Conservation (phyloP, 495 filamentous ascomycete species). For the Parachaetomium inaequale region DNA sequence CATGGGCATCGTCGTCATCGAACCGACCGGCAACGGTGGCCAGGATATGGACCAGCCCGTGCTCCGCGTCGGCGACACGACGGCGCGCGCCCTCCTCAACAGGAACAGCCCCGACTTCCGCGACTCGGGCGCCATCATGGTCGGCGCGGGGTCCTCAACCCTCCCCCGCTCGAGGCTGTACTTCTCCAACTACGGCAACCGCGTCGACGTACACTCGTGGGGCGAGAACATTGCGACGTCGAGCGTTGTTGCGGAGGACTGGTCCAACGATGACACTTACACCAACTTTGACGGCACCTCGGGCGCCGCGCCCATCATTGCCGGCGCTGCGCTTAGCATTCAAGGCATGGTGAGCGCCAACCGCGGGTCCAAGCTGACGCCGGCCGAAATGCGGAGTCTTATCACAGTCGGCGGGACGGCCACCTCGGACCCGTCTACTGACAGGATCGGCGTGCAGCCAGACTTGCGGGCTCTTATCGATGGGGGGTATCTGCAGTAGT, state of each 20-base stretch:
- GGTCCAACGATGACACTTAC: background rate
- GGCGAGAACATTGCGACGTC: constrained; percentile 16
- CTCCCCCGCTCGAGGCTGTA: background rate
- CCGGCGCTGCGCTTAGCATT: constrained; percentile 10
- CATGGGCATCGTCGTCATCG: constrained; percentile 13
- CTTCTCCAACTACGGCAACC: constrained; percentile 11
- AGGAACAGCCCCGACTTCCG: constrained; percentile 1
- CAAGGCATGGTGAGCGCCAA: constrained; percentile 17
- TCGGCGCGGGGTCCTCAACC: background rate
- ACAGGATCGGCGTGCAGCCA: constrained; percentile 16
- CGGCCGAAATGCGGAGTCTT: constrained; percentile 3
- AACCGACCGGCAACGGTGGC: constrained; percentile 13
- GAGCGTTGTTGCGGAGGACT: background rate
- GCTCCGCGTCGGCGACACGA: background rate
- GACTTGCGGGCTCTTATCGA: constrained; percentile 17
- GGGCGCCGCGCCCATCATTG: constrained; percentile 16
- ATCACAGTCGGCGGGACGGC: constrained; percentile 11
- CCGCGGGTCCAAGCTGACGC: constrained; percentile 5
- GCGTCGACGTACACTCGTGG: constrained; percentile 18
- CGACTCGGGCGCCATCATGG: constrained; percentile 15
- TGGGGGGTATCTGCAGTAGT: background rate
- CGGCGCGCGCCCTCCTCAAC: background rate
- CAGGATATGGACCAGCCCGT: background rate
- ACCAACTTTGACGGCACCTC: constrained; percentile 13
- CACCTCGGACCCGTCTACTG: background rate